Conservation (phyloP, 2,329 filamentous ascomycete species). For the Diaporthe vaccinii region DNA sequence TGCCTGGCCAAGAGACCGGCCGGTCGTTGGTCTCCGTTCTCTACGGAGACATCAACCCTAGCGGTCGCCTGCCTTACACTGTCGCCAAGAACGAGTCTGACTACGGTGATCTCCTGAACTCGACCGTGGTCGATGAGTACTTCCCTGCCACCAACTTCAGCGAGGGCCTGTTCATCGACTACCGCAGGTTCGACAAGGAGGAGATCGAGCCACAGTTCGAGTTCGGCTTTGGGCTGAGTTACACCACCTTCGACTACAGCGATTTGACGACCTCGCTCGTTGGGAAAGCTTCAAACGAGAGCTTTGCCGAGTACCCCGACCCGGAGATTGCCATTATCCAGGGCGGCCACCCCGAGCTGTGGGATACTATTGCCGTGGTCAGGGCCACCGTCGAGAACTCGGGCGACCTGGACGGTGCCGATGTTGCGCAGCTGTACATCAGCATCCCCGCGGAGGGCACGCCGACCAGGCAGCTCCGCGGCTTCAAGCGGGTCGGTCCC, state of each 20-base stretch:
- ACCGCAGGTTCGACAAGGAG: slow-evolving; percentile 65
- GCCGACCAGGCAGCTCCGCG: slow-evolving; percentile 72
- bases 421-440: slow-evolving; percentile 64
- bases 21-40: slow-evolving; percentile 67
- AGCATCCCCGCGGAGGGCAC: slow-evolving; percentile 57
- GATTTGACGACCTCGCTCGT: slow-evolving; percentile 57
- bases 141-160: slow-evolving; percentile 65
- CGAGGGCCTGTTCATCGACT: slow-evolving; percentile 67
- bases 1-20: slow-evolving; percentile 75
- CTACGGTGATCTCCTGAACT: slow-evolving; percentile 63
- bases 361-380: slow-evolving; percentile 59
- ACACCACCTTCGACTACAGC: slow-evolving; percentile 66
- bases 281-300: slow-evolving; percentile 53
- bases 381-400: slow-evolving; percentile 57
- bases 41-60: slow-evolving; percentile 69
- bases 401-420: slow-evolving; percentile 57
- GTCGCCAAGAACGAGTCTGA: slow-evolving; percentile 69
- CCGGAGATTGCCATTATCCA: slow-evolving; percentile 55
- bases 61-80: slow-evolving; percentile 73
- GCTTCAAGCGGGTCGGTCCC: slow-evolving; percentile 70
- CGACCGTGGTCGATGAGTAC: slow-evolving; percentile 60
- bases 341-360: slow-evolving; percentile 62
- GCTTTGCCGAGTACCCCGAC: slow-evolving; percentile 57
- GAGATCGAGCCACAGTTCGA: slow-evolving; percentile 65
- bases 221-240: slow-evolving; percentile 70